Evolutionary conservation across 1,284 basidiomycete species (phyloP).

Genomic region (Porogramme epimiltina): DNA sequence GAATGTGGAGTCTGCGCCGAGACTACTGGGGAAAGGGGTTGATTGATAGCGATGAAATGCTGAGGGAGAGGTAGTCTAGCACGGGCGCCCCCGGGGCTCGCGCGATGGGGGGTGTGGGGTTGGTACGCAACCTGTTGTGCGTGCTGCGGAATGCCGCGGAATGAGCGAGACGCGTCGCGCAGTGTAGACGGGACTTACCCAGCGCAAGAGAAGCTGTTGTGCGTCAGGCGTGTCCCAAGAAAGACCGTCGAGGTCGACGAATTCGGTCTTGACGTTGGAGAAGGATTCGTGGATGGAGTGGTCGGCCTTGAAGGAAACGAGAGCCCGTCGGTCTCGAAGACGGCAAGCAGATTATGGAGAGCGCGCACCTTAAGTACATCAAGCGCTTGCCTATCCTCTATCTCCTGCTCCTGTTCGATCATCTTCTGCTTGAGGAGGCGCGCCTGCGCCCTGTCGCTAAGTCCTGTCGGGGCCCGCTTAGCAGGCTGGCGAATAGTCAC

Average conservation of each 20-base stretch:
- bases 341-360: neutral
- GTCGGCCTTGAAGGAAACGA: constrained; percentile 2
- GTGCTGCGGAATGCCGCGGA: neutral
- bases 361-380: constrained; percentile 6
- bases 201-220: constrained; percentile 14
- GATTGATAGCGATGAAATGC: too few relatives aligned
- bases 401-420: constrained; percentile 17
- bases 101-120: too few relatives aligned
- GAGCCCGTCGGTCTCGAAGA: neutral
- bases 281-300: constrained; percentile 10
- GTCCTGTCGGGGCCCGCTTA: constrained; percentile 4
- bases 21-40: too few relatives aligned
- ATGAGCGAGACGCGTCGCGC: neutral
- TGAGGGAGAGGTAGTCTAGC: too few relatives aligned
- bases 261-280: constrained; percentile 18
- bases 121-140: constrained; percentile 3
- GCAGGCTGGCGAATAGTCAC: constrained; percentile 7
- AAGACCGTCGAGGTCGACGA: constrained; percentile 19
- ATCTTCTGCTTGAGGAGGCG: constrained; percentile 14
- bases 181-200: constrained; percentile 9
- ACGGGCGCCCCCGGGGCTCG: too few relatives aligned
- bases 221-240: constrained; percentile 19
- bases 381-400: constrained; percentile 13
- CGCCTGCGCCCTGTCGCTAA: constrained; percentile 10
- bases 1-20: too few relatives aligned